Evolutionary conservation across 805 yeast species (phyloP), one percentile per base, ranked within the genome.

Genomic region (Lipomyces chichibuensis): DNA sequence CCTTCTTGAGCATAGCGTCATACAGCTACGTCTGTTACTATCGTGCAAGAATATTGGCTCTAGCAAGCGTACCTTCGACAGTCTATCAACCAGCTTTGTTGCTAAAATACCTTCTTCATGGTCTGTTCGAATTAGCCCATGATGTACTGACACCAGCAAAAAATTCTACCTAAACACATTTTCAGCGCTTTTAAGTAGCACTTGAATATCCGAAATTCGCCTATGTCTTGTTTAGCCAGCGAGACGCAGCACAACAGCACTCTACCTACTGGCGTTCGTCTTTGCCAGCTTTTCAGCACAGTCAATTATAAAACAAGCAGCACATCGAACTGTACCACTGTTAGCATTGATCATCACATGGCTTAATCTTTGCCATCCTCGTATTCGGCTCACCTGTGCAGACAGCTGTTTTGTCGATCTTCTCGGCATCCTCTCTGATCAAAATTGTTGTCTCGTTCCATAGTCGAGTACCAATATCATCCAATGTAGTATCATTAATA

Each of bases 291-390:
- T 51, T 51, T 66, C 63, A n/a, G 59, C 43, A 43, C 69, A 66
- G 51, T 66, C 69, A 13, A 66, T 56, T 11, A 66, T 4, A 13
- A 66, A 17, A 52, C 65, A 66, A n/a, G 69, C 69, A 23, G 64
- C 53, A 8, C 63, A 49, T 9, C 69, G 60, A 9, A 60, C 66
- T 51, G n/a, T 54, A 49, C 20, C 69, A 59, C 11, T 20, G 9
- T 56, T 29, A 29, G 43, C 3, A 2, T 11, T 20, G 46, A 14
- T 25, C 33, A 23, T 4, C 6, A 52, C 39, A 37, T 17, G 2
- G 39, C 1, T 29, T 29, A 7, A 7, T 7, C 32, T 37, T 13
- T 25, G 56, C 56, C n/a, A 53, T 53, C 20, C 39, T 4, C 9
- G 39, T 13, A 23, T 29, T 17, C 35, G 20, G 49, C 20, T 32